Evolutionary conservation across 2,329 filamentous ascomycete genomes (phyloP).

Genomic region (Penicillium fuscoglaucum): DNA sequence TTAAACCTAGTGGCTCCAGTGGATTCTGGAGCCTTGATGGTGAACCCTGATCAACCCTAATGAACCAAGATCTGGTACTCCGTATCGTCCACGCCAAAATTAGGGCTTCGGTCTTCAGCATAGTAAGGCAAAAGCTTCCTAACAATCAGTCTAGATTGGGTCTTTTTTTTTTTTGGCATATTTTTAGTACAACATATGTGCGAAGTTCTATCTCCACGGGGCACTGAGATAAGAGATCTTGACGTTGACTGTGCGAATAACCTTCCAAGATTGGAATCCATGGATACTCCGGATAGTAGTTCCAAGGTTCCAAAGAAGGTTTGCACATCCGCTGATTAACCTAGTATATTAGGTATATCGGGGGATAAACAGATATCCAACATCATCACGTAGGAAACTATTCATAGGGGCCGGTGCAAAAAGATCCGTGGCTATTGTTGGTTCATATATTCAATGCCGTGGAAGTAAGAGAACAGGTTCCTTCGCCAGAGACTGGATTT

Average conservation of each 20-base stretch:
- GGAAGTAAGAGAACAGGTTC: too few relatives aligned
- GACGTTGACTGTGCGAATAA: conserved; percentile 9
- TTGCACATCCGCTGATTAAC: too few relatives aligned
- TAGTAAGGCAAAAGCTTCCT: too few relatives aligned
- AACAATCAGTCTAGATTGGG: too few relatives aligned
- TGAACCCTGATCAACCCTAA: neutral
- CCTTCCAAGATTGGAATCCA: neutral
- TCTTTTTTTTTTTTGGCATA: neutral
- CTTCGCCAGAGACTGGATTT: too few relatives aligned
- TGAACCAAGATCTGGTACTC: neutral
- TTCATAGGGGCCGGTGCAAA: too few relatives aligned
- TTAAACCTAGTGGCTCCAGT: neutral
- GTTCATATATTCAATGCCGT: too few relatives aligned
- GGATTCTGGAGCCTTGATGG: too few relatives aligned
- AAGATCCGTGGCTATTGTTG: too few relatives aligned
- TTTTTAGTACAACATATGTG: neutral
- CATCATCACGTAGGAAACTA: too few relatives aligned
- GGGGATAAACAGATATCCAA: too few relatives aligned
- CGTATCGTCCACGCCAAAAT: neutral
- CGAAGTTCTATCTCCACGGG: neutral
- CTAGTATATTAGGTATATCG: too few relatives aligned
- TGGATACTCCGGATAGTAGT: conserved; percentile 3
- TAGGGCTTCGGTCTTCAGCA: neutral
- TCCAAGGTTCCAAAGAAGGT: neutral
- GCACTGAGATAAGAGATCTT: conserved; percentile 15